Base-by-base conservation (phyloP, 805 yeast species). In the Gaillardinia entomophila region DNA sequence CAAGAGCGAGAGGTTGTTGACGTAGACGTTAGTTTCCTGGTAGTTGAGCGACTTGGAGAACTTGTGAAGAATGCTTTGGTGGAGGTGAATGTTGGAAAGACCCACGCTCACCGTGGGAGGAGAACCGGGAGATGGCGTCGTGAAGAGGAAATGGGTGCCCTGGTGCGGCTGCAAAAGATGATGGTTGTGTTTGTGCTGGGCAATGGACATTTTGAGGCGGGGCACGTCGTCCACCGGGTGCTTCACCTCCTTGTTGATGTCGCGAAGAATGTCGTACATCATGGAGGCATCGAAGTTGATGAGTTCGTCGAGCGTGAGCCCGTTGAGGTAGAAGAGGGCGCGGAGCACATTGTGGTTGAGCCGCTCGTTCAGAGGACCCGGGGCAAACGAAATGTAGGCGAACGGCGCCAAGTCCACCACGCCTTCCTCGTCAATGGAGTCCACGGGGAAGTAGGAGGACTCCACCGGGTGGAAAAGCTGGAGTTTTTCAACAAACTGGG, bases 21-120 rank as follows among this genome's bases (percentile, higher is more conserved):
- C 77, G 49, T 83, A 84, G 28, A 84, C 64, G 53, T 84, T 84
- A 4, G 87, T 76, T 44, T 81, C 87, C 50, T 79, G 87, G 42
- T 56, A 64, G 38, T 63, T 61, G 20, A 49, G 40, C 24, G 38
- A 33, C 35, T 52, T 53, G 24, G 48, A 32, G 32, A 54, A 57
- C 2, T 33, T 34, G 8, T 20, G 33, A 29, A 35, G 25, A 12
- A 31, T 37, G 17, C 25, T 33, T 22, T 32, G 37, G 35, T 34
- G 40, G 7, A 17, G 8, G 11, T 31, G 33, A 16, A 30, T 30
- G 28, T 33, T 41, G 25, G 3, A 30, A n/a, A 30, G 10, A 12
- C 25, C 13, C n/a, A 23, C 25, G n/a, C 29, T 22, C 6, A 38
- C 17, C 16, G 16, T 19, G 23, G 6, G 31, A 14, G 26, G 30